A percentile compares a stretch with the other conserved stretches of the same genome.
Evolutionary conservation across 257 asterid species (phyloP).

Genomic region (Nicotiana sylvestris): DNA sequence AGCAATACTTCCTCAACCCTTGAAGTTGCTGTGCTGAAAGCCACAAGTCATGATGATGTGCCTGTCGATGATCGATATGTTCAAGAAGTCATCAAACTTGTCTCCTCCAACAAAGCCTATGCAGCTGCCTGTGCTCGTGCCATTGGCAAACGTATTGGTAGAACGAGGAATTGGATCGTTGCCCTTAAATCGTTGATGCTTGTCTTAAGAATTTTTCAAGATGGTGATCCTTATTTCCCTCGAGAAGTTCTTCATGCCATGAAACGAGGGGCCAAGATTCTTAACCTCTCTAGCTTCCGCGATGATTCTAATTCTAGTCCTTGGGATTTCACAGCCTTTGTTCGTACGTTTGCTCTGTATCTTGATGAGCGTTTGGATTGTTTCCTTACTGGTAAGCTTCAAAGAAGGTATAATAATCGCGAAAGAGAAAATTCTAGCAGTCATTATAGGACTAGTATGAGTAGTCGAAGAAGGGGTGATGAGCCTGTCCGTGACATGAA

Average conservation of each 20-base stretch:
- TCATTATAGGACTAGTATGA: constrained; percentile 16
- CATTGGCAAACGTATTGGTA: constrained; percentile 76
- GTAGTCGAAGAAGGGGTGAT: constrained; percentile 27
- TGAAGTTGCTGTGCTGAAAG: constrained; percentile 69
- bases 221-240: constrained; percentile 89
- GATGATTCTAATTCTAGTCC: constrained; percentile 80
- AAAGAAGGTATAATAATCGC: constrained; percentile 22
- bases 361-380: constrained; percentile 82
- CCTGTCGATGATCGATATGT: constrained; percentile 66
- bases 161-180: constrained; percentile 84
- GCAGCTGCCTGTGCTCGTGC: constrained; percentile 78
- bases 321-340: constrained; percentile 80
- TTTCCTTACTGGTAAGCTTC: constrained; percentile 75
- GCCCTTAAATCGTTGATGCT: constrained; percentile 73
- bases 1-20: constrained; percentile 51
- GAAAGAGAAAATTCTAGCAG: constrained; percentile 25
- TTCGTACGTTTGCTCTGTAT: constrained; percentile 69
- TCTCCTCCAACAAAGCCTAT: constrained; percentile 56
- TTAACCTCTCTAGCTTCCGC: constrained; percentile 65
- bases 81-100: constrained; percentile 49
- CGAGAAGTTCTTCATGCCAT: constrained; percentile 87
- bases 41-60: constrained; percentile 76
- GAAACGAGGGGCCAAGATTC: constrained; percentile 78
- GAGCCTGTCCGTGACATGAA: constrained; percentile 69
- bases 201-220: constrained; percentile 73